These are phyloP conservation scores for Pyrenophora seminiperda DNA, from an alignment of 2,329 filamentous ascomycete species.

Conservation along the genomic window DNA sequence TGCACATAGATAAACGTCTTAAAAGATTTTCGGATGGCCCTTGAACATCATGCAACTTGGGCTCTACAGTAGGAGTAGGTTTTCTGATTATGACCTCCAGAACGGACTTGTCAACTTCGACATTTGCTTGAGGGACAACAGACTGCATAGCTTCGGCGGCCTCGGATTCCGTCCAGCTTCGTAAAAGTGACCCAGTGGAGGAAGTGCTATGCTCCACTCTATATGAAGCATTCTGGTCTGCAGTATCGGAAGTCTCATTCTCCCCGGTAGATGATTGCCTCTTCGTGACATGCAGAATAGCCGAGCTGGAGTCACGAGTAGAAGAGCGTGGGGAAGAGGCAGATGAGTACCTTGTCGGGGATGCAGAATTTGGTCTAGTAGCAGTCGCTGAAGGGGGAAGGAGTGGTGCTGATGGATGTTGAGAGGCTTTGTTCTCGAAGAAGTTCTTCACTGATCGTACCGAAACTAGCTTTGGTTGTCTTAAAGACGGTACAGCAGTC, in stretches of 20 bases:
- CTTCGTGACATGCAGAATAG: not conserved
- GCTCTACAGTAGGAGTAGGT: constrained; percentile 1
- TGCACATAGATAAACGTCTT: constrained; percentile 19
- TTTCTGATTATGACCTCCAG: constrained; percentile 16
- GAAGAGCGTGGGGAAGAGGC: not conserved
- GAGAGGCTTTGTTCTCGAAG: constrained; percentile 36
- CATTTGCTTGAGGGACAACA: not conserved
- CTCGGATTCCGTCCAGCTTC: not conserved
- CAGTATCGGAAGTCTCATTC: not conserved
- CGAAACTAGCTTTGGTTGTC: constrained; percentile 25
- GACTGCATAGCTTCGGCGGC: not conserved
- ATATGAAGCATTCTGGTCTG: not conserved
- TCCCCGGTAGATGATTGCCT: not conserved
- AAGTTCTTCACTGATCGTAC: constrained; percentile 36
- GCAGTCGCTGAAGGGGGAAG: constrained; percentile 16
- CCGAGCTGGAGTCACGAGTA: constrained; percentile 5
- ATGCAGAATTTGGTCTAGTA: constrained; percentile 8
- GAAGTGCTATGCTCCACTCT: not conserved
- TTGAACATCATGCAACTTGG: constrained; percentile 1
- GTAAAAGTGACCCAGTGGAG: not conserved
- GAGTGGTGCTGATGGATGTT: constrained; percentile 15
- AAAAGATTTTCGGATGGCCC: constrained; percentile 20
- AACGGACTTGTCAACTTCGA: not conserved
- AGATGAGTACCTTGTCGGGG: constrained; percentile 1
- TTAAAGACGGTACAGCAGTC: constrained; percentile 6